phyloP scores from a whole-genome alignment of 495 filamentous ascomycete species.

The Pyrenopolyporus hunteri region DNA sequence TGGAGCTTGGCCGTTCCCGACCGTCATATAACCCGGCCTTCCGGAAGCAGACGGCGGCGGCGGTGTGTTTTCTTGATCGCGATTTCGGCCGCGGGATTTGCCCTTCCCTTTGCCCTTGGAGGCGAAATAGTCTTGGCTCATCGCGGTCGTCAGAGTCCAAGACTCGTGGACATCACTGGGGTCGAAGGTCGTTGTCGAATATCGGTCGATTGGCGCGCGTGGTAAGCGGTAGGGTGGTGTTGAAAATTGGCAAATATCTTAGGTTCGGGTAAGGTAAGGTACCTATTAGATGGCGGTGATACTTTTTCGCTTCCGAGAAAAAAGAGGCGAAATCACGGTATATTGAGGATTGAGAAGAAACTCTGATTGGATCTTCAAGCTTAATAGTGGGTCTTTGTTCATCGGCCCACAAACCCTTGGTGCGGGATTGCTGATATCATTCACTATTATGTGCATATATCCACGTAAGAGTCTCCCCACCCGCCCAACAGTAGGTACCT shows the following conservation, averaged over 20 bases:
- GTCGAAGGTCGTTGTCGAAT: neutral
- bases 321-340: constrained; percentile 30
- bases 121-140: constrained; percentile 76
- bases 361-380: constrained; percentile 19
- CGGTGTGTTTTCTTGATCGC: constrained; percentile 20
- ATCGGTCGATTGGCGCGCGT: neutral
- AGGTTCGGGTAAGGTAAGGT: neutral
- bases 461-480: neutral
- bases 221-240: neutral
- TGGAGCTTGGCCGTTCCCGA: constrained; percentile 81
- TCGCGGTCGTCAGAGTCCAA: constrained; percentile 47
- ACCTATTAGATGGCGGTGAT: constrained; percentile 28
- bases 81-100: constrained; percentile 41
- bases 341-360: neutral
- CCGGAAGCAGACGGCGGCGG: constrained; percentile 38
- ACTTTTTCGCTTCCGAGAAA: constrained; percentile 15
- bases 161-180: constrained; percentile 15
- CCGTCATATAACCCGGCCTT: constrained; percentile 80
- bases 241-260: constrained; percentile 1
- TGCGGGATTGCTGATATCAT: neutral
- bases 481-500: neutral
- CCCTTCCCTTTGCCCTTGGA: constrained; percentile 45
- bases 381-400: neutral
- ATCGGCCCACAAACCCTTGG: neutral
- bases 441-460: constrained; percentile 1